Percentiles rank a stretch among this genome's conserved stretches.
Conservation (phyloP, 1,139 yeast species). For the Candida tropicalis region DNA sequence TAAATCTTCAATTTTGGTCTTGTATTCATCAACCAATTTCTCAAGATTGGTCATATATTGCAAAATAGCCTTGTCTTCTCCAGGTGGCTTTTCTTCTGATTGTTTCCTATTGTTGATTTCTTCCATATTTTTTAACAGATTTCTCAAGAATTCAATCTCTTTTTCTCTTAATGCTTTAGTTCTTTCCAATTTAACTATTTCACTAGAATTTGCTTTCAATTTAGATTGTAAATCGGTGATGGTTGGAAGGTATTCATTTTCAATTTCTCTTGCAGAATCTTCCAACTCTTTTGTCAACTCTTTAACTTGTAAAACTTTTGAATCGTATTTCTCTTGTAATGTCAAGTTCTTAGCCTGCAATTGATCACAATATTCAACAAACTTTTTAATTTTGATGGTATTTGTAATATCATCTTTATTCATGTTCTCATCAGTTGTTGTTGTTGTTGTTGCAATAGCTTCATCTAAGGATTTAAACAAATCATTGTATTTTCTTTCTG, state of each 20-base stretch:
- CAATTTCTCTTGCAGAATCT: constrained; percentile 13
- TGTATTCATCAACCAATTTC: constrained; percentile 57
- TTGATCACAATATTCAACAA: constrained; percentile 36
- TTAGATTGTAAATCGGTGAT: constrained; percentile 19
- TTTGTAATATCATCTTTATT: constrained; percentile 16
- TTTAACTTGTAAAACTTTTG: constrained; percentile 15
- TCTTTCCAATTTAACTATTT: constrained; percentile 49
- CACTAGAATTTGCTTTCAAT: constrained; percentile 24
- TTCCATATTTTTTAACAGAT: constrained; percentile 39
- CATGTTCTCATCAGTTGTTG: no score
- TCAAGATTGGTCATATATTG: constrained; percentile 50
- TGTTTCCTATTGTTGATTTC: constrained; percentile 23
- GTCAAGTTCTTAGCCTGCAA: constrained; percentile 42
- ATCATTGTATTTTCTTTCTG: constrained; percentile 45
- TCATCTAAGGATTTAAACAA: constrained; percentile 34
- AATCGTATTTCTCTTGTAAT: constrained; percentile 38
- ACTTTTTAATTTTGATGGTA: constrained; percentile 26
- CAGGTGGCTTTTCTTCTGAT: constrained; percentile 17
- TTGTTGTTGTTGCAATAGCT: constrained; percentile 19
- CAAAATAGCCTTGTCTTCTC: constrained; percentile 27
- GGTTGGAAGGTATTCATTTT: constrained; percentile 21
- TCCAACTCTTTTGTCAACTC: constrained; percentile 26
- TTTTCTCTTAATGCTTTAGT: constrained; percentile 57
- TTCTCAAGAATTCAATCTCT: constrained; percentile 63
- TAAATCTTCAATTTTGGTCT: constrained; percentile 51